These are phyloP conservation scores for Trichophyton equinum DNA, from an alignment of 2,329 filamentous ascomycete species.

Conservation along the genomic window DNA sequence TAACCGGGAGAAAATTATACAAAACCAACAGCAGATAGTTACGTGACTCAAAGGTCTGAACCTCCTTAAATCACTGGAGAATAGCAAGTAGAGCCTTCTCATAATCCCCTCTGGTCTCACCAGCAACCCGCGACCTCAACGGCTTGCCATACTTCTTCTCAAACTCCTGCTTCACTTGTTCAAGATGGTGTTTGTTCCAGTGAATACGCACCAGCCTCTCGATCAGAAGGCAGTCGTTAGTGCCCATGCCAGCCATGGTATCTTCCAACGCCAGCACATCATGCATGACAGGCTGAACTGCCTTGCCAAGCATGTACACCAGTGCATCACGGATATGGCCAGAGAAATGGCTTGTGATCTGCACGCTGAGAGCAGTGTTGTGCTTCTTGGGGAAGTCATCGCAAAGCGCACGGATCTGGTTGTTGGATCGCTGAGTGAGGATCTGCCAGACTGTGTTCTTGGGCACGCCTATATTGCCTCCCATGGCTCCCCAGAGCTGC, in stretches of 20 bases:
- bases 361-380: slow-evolving; percentile 54
- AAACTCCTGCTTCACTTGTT: slow-evolving; percentile 67
- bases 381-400: slow-evolving; percentile 64
- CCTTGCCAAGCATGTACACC: slow-evolving; percentile 63
- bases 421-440: slow-evolving; percentile 61
- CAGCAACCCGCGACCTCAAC: slow-evolving; percentile 56
- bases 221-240: slow-evolving; percentile 70
- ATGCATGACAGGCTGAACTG: slow-evolving; percentile 67
- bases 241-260: slow-evolving; percentile 74
- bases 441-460: slow-evolving; percentile 68
- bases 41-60: too few species aligned
- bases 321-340: slow-evolving; percentile 87
- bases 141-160: slow-evolving; percentile 55
- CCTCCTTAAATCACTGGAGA: slow-evolving; percentile 27
- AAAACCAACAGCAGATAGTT: background rate
- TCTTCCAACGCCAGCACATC: slow-evolving; percentile 75
- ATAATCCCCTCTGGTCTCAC: slow-evolving; percentile 80
- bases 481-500: slow-evolving; percentile 62
- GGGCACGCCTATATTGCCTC: slow-evolving; percentile 47
- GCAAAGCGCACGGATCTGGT: slow-evolving; percentile 70
- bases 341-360: slow-evolving; percentile 70
- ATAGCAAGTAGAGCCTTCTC: slow-evolving; percentile 60
- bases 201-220: slow-evolving; percentile 67
- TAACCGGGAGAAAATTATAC: background rate
- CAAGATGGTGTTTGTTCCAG: slow-evolving; percentile 66